phyloP scores from a whole-genome alignment of 257 asterid species.

The Scutellaria baicalensis region DNA sequence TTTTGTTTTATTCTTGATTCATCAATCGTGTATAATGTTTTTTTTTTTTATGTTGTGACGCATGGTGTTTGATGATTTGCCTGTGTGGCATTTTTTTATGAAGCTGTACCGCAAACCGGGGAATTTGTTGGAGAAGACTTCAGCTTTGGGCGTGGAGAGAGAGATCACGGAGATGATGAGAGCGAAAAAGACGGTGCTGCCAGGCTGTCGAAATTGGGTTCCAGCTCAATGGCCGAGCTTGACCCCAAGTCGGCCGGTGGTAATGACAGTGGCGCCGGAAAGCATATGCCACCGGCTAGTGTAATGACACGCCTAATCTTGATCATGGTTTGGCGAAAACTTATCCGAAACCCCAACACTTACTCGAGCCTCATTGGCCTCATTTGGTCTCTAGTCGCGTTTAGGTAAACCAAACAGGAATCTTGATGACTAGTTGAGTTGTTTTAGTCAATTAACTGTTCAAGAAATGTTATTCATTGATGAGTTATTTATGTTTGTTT shows the following conservation, averaged over 20 bases:
- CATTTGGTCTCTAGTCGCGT: slow-evolving; percentile 75
- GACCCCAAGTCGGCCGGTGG: slow-evolving; percentile 38
- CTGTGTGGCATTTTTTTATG: slow-evolving; percentile 2
- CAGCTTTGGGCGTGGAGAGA: slow-evolving; percentile 65
- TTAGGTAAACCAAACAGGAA: slow-evolving; percentile 36
- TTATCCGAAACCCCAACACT: slow-evolving; percentile 89
- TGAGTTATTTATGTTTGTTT: not conserved
- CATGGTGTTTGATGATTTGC: slow-evolving; percentile 18
- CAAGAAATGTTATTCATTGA: not conserved
- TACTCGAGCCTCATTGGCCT: slow-evolving; percentile 91
- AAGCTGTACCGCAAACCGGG: slow-evolving; percentile 59
- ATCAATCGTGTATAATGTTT: not conserved
- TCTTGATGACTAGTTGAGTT: not conserved
- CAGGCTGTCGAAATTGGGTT: slow-evolving; percentile 61
- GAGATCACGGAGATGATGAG: slow-evolving; percentile 51
- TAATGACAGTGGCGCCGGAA: slow-evolving; percentile 31
- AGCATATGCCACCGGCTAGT: slow-evolving; percentile 87
- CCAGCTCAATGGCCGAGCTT: slow-evolving; percentile 55
- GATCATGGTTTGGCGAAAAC: slow-evolving; percentile 98
- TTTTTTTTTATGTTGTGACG: not conserved
- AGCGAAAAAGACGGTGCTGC: slow-evolving; percentile 47
- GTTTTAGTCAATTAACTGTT: not conserved
- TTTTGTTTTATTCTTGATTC: not conserved
- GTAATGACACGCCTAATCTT: slow-evolving; percentile 88
- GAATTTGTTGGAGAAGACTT: slow-evolving; percentile 58